Evolutionary conservation across 345 rosid genomes (phyloP), one percentile per base, ranked within the genome.

Genomic region (Hibiscus mutabilis): DNA sequence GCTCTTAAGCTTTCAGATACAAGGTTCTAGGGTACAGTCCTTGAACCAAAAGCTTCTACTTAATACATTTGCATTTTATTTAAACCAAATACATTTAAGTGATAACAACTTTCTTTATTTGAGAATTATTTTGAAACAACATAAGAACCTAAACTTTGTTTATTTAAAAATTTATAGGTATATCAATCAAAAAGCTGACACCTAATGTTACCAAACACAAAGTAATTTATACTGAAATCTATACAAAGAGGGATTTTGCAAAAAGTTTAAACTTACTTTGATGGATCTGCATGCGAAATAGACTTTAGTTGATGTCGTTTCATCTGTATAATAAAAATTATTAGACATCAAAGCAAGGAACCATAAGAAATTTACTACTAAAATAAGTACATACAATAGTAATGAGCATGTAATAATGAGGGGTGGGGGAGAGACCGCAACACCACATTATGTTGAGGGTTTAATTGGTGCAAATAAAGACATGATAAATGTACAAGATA

Each of bases 261-360:
- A 61, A 46, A 61, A 16, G 25, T 14, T 58, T 74, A 14, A 40
- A 60, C 87, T 78, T 78, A 88, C 90, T 25, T 65, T 68, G 85
- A 66, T 44, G 75, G 63, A 46, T 74, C 74, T 29, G 22, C 49
- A 59, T 68, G 7, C 69, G 74, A 70, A 64, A 67, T 52, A 65
- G 84, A 68, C 44, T 77, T 61, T 11, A 66, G 55, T 62, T 76
- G 79, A 65, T 76, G 76, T 37, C 52, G 76, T 71, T 78, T 82
- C 83, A 82, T 82, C 93, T 86, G 83, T 69, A 61, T 29, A 29
- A 19, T 10, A 8, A 51, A 49, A 63, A 72, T 49, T 66, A 72
- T 58, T 44, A 8, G 25, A 55, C 29, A 57, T 21, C 21, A 7
- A 18, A 4, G 57, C 13, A 53, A 55, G 15, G 31, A 58, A 11